Evolutionary conservation across 2,329 filamentous ascomycete species (phyloP), one percentile per base, ranked within the genome.

Genomic region (Aspergillus brunneoviolaceus): DNA sequence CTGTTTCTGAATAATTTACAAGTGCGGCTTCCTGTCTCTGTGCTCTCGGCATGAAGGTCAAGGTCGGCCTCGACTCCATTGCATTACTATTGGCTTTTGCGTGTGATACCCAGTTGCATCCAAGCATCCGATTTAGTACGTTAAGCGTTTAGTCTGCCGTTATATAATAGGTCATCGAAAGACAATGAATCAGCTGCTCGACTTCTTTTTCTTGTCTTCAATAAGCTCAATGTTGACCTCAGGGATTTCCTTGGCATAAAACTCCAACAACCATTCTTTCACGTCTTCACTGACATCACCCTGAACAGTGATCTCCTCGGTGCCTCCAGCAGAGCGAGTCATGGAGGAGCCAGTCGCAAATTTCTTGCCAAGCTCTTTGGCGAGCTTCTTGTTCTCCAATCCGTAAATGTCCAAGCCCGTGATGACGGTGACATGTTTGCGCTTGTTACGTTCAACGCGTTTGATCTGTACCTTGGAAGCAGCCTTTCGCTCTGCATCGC

Each of bases 341-440:
- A 99, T 95, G 49, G 89, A 93, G 16, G 88, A 89, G 0, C 95
- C 95, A 10, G 95, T 98, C 31, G 95, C 95, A 73, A 99, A 98
- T 80, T 97, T 98, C 85, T 98, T 99, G 64, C 95, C 95, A 68
- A 98, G 88, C 72, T 98, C 95, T 82, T 98, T 98, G 60, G 93
- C 89, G 7, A 96, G 83, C 81, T 97, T 98, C 79, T 99, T 99
- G 71, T 97, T 84, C 59, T 98, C 94, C 48, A 98, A 77, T 0
- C 92, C 92, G 72, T 97, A 96, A 0, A 89, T 87, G 76, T 99
- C 95, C 21, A 99, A 82, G 0, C 95, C 95, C 6, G 87, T 87
- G n/a, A 99, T 88, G 16, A 93, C 89, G 0, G 95, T 99, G 57
- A 99, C 93, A 74, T 88, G 96, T 81, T 99, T 99, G 72, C 95